phyloP scores from a whole-genome alignment of 2,329 filamentous ascomycete species.

The Arthrobotrys megalospora region DNA sequence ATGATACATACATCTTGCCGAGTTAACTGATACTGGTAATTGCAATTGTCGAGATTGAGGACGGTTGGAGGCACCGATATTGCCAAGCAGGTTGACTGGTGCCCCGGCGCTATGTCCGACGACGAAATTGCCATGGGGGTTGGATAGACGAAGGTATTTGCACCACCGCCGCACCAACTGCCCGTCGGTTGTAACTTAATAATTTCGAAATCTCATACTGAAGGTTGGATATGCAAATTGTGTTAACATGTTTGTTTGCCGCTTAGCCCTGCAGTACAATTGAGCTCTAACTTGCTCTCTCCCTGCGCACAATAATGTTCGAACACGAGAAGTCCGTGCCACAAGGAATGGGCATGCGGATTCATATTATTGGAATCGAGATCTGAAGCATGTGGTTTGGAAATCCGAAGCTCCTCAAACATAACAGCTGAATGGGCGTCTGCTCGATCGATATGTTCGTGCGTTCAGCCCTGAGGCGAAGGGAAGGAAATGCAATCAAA shows the following conservation, averaged over 20 bases:
- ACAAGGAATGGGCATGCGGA: conserved; percentile 31
- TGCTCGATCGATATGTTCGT: conserved; percentile 19
- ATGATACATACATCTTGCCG: conserved; percentile 29
- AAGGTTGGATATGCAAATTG: conserved; percentile 46
- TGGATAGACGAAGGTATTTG: conserved; percentile 22
- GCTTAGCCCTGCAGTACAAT: conserved; percentile 13
- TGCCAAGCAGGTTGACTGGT: conserved; percentile 31
- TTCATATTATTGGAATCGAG: conserved; percentile 44
- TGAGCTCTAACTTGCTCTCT: conserved; percentile 24
- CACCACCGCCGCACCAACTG: conserved; percentile 20
- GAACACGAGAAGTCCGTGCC: conserved; percentile 36
- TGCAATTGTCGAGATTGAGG: conserved; percentile 17
- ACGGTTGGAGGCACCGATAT: conserved; percentile 34
- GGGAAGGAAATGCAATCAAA: conserved; percentile 29
- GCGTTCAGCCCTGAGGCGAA: conserved; percentile 19
- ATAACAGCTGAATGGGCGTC: conserved; percentile 17
- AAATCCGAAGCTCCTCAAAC: conserved; percentile 36
- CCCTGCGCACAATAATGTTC: conserved; percentile 4
- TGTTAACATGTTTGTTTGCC: conserved; percentile 17
- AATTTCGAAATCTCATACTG: conserved; percentile 19
- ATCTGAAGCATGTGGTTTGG: conserved; percentile 37
- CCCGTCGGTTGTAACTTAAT: conserved; percentile 13
- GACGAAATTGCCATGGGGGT: conserved; percentile 28
- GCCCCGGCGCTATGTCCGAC: conserved; percentile 36
- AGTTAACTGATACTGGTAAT: conserved; percentile 16